Base-by-base conservation (phyloP, 179 eudicot species). In the Gypsophila paniculata region DNA sequence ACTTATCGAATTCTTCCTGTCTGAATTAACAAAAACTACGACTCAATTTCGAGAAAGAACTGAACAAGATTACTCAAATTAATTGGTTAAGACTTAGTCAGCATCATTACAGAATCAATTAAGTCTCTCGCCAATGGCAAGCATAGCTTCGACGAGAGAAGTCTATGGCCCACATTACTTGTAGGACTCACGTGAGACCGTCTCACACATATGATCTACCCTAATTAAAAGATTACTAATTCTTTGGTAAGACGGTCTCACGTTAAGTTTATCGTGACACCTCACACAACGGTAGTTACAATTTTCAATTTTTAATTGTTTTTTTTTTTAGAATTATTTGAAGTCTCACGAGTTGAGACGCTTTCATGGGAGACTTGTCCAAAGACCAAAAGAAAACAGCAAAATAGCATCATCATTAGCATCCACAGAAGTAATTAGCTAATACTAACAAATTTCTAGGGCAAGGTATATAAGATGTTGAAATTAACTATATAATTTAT, bases 1-100 rank as follows among this genome's bases (percentile, higher is more conserved):
- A 87, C 68, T 86, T 70, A 3, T 86, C 91, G 78, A 85, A 91
- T 52, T 90, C 82, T 74, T 89, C 81, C 77, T 86, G 90, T 86
- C 96, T 90, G 82, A 74, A 83, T 72, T 67, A 66, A 42, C 34
- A 58, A 62, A 15, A 62, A 15, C 68, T 46, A 71, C 22, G 26
- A 39, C 42, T 58, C 32, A 2, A 23, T 46, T 26, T 11, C 0
- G 2, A 44, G 18, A 58, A 19, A 42, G 32, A 42, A 25, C 10
- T 15, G 57, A 19, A 68, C 29, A 29, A 32, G 39, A 61, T 13
- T 2, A 61, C 65, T 26, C 21, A 61, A 11, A 54, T 19, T 8
- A 4, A 4, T 34, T 17, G 10, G 17, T 29, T 17, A 29, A n/a
- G 15, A 29, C 42, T n/a, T n/a, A 61, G 65, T 26, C 9, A 62